Conservation (phyloP, 2,329 filamentous ascomycete genomes). For the Fusarium succisae region DNA sequence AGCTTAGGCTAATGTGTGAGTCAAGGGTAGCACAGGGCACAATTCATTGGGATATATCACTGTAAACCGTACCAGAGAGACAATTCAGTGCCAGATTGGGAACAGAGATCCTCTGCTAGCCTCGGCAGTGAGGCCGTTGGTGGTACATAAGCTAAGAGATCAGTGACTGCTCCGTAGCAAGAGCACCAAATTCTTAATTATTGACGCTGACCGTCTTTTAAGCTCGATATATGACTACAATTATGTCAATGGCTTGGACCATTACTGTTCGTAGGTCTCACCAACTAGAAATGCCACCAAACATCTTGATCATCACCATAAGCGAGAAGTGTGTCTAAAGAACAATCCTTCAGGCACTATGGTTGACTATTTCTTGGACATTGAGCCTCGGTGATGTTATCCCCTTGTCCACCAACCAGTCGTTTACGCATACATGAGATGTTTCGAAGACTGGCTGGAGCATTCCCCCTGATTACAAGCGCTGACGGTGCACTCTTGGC, state of each 20-base stretch:
- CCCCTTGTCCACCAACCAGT: conserved; percentile 40
- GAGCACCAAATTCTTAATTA: not conserved
- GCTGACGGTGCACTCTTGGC: conserved; percentile 43
- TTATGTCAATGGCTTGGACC: conserved; percentile 4
- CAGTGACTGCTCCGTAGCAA: not conserved
- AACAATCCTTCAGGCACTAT: not conserved
- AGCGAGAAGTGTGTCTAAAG: not conserved
- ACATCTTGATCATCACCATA: conserved; percentile 35
- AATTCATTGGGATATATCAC: conserved; percentile 1
- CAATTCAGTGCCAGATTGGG: not conserved
- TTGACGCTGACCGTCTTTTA: not conserved
- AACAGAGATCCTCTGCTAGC: not conserved
- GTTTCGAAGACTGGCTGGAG: not conserved
- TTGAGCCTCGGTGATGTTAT: conserved; percentile 40
- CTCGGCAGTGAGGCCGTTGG: not conserved
- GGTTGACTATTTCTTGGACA: not conserved
- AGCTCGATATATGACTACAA: not conserved
- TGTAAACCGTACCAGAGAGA: not conserved
- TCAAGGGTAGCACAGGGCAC: not conserved
- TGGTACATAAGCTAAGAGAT: not conserved
- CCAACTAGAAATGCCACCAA: conserved; percentile 44
- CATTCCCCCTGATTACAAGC: conserved; percentile 34
- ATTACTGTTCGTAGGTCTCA: conserved; percentile 40
- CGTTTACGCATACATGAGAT: conserved; percentile 32
- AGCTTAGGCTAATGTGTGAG: not conserved